phyloP scores from a whole-genome alignment of 2,329 filamentous ascomycete genomes.

The Diaporthe caulivora region DNA sequence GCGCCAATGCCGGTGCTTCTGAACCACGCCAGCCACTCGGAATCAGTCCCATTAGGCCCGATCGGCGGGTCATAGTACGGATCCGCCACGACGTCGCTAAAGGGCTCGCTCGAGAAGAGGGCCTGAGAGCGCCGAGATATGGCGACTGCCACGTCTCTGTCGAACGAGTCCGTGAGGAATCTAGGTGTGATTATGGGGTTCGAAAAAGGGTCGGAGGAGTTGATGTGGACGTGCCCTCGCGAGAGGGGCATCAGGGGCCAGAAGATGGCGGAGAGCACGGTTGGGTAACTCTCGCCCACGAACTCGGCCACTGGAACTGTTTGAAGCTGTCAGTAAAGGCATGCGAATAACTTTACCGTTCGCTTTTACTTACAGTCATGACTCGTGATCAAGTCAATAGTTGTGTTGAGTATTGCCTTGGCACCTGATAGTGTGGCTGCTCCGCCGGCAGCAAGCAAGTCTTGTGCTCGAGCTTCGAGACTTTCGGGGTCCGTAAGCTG shows the following conservation, averaged over 20 bases:
- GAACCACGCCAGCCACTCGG: conserved; percentile 42
- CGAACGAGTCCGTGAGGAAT: conserved; percentile 42
- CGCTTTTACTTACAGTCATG: conserved; percentile 28
- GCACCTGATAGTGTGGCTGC: conserved; percentile 42
- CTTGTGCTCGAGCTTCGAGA: conserved; percentile 39
- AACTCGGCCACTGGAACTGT: conserved; percentile 43
- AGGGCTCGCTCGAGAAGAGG: conserved; percentile 41
- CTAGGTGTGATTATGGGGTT: conserved; percentile 42
- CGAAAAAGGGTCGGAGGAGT: conserved; percentile 41
- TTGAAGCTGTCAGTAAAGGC: neutral
- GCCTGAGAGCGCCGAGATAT: conserved; percentile 36
- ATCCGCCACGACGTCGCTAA: conserved; percentile 40
- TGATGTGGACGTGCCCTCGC: conserved; percentile 43
- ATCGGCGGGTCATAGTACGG: conserved; percentile 41
- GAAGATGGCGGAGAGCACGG: conserved; percentile 40
- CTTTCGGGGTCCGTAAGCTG: neutral
- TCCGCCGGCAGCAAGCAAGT: conserved; percentile 42
- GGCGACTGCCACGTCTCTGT: conserved; percentile 41
- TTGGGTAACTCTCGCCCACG: conserved; percentile 33
- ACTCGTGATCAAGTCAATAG: conserved; percentile 41
- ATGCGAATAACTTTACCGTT: rapidly evolving
- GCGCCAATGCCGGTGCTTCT: conserved; percentile 34
- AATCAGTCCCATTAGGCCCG: conserved; percentile 41
- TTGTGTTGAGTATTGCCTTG: conserved; percentile 41
- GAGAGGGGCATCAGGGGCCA: conserved; percentile 45